phyloP scores from a whole-genome alignment of 805 yeast genomes.

The Candida ortonii region DNA sequence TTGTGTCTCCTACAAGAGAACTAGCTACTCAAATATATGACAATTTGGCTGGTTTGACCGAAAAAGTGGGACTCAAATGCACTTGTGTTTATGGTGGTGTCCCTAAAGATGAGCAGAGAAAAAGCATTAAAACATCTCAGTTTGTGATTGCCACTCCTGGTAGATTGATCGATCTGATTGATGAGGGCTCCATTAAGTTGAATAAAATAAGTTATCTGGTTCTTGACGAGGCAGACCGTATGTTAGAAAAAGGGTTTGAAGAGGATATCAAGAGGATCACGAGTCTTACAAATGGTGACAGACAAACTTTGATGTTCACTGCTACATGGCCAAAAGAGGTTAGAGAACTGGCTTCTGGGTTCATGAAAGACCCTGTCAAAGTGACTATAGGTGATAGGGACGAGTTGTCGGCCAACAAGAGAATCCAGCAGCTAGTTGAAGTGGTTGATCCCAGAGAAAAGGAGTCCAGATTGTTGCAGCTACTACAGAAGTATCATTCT shows the following conservation, averaged over 20 bases:
- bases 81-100: constrained; percentile 97
- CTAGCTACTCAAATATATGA: constrained; percentile 92
- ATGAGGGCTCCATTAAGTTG: constrained; percentile 80
- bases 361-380: constrained; percentile 83
- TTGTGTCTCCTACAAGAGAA: constrained; percentile 96
- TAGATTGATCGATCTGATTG: constrained; percentile 82
- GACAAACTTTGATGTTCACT: constrained; percentile 97
- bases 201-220: constrained; percentile 72
- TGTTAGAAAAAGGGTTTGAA: constrained; percentile 98
- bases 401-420: constrained; percentile 89
- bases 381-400: constrained; percentile 93
- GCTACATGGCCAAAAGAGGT: constrained; percentile 99
- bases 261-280: constrained; percentile 89
- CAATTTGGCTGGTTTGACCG: constrained; percentile 66
- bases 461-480: constrained; percentile 68
- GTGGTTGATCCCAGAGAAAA: constrained; percentile 81
- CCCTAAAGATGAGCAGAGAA: constrained; percentile 87
- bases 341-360: constrained; percentile 81
- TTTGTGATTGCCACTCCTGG: constrained; percentile 99
- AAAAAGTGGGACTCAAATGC: constrained; percentile 59
- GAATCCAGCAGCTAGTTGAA: constrained; percentile 91
- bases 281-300: constrained; percentile 47
- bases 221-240: constrained; percentile 97
- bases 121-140: constrained; percentile 60
- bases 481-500: constrained; percentile 71